Evolutionary conservation across 2,329 filamentous ascomycete genomes (phyloP), one percentile per base, ranked within the genome.

Genomic region (Exophiala dermatitidis): DNA sequence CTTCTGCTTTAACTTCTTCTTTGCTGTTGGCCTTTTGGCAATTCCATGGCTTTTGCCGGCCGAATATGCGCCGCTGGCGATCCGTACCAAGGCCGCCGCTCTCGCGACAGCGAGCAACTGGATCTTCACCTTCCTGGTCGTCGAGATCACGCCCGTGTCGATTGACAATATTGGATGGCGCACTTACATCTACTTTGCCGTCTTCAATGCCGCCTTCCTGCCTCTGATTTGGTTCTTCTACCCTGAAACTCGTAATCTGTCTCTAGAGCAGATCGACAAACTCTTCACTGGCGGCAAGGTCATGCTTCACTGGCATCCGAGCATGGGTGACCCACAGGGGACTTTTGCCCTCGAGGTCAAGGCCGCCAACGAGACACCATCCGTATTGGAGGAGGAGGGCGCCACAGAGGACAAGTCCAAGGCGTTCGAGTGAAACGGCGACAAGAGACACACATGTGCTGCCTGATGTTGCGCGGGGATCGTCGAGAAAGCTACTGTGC

Each of bases 41-140:
- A 78, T 83, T 66, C 77, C 79, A 5, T 83, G 79, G 80, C 67
- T 83, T 6, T 83, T 81, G 66, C 77, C 80, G 3, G 78, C 80
- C 43, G 80, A 84, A 62, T 77, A 83, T 60, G 79, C 78, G 58
- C 77, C 81, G 31, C 67, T 84, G 55, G n/a, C 29, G 4, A 47
- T 53, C 34, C 48, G 60, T 2, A 48, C 52, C 2, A 42, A 37
- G 19, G 28, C 48, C 6, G 44, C 38, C 28, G 53, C 50, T 8
- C 26, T 58, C 3, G 44, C 53, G 7, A 55, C 50, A 4, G 42
- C 50, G 4, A 29, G 8, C 31, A 54, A 56, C 32, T 54, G 53
- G 55, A 47, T 50, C 19, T 78, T 76, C 67, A 81, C 82, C 67
- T 84, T 84, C 67, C 71, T 84, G 64, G 79, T 85, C 30, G 82